A percentile compares a stretch with the other conserved stretches of the same genome.
Conservation (phyloP, 2,329 filamentous ascomycete species). For the Curvularia spicifera region DNA sequence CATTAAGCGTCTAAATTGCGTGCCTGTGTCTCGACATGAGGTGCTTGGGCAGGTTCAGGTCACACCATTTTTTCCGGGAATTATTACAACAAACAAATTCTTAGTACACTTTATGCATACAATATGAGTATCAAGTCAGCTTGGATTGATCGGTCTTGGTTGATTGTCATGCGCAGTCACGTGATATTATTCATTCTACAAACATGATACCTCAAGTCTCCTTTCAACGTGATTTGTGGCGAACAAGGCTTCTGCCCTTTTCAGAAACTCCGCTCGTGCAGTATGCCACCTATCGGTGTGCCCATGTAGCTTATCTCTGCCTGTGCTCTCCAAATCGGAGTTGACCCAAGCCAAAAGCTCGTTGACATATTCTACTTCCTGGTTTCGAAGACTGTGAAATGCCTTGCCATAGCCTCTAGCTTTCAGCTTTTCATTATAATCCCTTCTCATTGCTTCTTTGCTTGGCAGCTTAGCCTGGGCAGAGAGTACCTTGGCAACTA, state of each 20-base stretch:
- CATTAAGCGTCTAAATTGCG: constrained; percentile 8
- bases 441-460: constrained; percentile 50
- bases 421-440: constrained; percentile 48
- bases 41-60: background rate
- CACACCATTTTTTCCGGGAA: background rate
- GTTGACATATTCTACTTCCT: constrained; percentile 51
- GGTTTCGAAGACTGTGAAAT: constrained; percentile 54
- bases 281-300: constrained; percentile 48
- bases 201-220: constrained; percentile 17
- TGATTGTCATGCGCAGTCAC: background rate
- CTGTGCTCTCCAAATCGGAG: constrained; percentile 28
- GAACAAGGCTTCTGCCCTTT: constrained; percentile 44
- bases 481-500: constrained; percentile 63
- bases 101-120: too few species aligned
- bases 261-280: constrained; percentile 42
- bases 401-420: constrained; percentile 52
- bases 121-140: too few species aligned
- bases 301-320: constrained; percentile 33
- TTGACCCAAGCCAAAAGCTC: constrained; percentile 52
- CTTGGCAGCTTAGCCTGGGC: constrained; percentile 59
- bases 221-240: constrained; percentile 5
- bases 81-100: background rate
- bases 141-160: background rate
- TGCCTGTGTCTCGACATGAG: constrained; percentile 8
- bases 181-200: constrained; percentile 6